Percentiles rank a stretch among this genome's conserved stretches.
Conservation (phyloP, 2,329 filamentous ascomycete genomes). For the Phyllosticta citrichinensis region DNA sequence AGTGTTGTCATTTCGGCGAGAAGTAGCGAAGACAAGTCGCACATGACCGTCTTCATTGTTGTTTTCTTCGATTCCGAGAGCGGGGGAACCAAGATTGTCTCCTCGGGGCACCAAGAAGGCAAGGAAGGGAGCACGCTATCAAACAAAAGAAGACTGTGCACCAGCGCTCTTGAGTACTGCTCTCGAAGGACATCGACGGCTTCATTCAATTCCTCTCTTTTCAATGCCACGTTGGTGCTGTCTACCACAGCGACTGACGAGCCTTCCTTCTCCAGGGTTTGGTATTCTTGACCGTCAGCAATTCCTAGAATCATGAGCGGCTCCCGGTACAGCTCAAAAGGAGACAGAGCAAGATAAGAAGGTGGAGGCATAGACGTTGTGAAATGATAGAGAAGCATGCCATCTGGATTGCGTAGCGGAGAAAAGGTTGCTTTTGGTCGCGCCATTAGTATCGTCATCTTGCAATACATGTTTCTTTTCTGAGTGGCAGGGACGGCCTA, state of each 20-base stretch:
- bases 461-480: neutral
- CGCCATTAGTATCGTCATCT: conserved; percentile 15
- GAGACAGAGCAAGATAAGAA: conserved; percentile 68
- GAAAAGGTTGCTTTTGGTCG: conserved; percentile 72
- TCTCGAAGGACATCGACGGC: conserved; percentile 63
- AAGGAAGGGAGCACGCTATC: conserved; percentile 35
- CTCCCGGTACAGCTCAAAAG: conserved; percentile 85
- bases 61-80: conserved; percentile 59
- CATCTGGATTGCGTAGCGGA: conserved; percentile 75
- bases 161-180: conserved; percentile 62
- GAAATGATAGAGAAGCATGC: conserved; percentile 80
- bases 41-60: conserved; percentile 45
- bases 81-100: conserved; percentile 61
- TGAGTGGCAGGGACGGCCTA: conserved; percentile 38
- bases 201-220: conserved; percentile 34
- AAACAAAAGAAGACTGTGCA: conserved; percentile 72
- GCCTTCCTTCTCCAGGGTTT: conserved; percentile 34
- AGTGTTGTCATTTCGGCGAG: conserved; percentile 39
- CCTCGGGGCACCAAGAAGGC: conserved; percentile 45
- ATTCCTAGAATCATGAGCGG: conserved; percentile 75
- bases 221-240: conserved; percentile 5
- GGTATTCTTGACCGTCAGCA: conserved; percentile 64
- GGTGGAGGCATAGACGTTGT: conserved; percentile 69
- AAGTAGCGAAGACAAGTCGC: conserved; percentile 34
- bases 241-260: conserved; percentile 17